phyloP scores from a whole-genome alignment of 2,329 filamentous ascomycete species.

The Cordyceps farinosa region DNA sequence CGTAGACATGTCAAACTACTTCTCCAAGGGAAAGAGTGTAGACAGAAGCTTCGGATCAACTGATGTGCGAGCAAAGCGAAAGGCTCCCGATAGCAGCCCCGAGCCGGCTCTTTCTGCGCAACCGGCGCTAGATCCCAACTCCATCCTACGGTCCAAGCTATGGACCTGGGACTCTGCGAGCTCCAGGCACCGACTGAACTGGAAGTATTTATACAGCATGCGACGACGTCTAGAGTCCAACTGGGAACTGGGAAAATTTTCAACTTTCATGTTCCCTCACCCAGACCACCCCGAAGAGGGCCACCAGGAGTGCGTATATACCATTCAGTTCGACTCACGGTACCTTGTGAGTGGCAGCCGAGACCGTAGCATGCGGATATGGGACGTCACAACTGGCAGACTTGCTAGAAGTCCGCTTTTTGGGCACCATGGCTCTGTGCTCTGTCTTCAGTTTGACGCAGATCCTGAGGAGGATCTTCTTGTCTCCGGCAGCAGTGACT shows the following conservation, averaged over 20 bases:
- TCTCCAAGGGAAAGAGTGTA: slow-evolving; percentile 28
- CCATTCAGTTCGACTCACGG: slow-evolving; percentile 80
- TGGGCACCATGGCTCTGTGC: slow-evolving; percentile 80
- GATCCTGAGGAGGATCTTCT: slow-evolving; percentile 83
- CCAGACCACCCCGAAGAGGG: slow-evolving; percentile 75
- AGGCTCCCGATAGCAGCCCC: slow-evolving; percentile 33
- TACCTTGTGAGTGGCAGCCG: slow-evolving; percentile 91
- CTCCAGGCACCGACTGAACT: slow-evolving; percentile 68
- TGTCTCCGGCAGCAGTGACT: slow-evolving; percentile 93
- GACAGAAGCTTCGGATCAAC: slow-evolving; percentile 29
- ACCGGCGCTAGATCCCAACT: slow-evolving; percentile 27
- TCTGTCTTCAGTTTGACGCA: slow-evolving; percentile 94
- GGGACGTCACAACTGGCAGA: slow-evolving; percentile 79
- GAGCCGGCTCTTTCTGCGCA: slow-evolving; percentile 32
- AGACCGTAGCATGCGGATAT: slow-evolving; percentile 82
- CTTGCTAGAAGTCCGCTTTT: slow-evolving; percentile 69
- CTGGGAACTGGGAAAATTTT: slow-evolving; percentile 79
- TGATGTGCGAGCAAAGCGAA: slow-evolving; percentile 35
- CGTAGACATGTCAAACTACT: slow-evolving; percentile 29
- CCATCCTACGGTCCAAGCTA: slow-evolving; percentile 43
- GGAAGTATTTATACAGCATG: slow-evolving; percentile 90
- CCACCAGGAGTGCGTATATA: slow-evolving; percentile 91
- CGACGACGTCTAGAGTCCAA: slow-evolving; percentile 81
- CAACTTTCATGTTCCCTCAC: slow-evolving; percentile 87
- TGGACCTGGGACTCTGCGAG: slow-evolving; percentile 49